phyloP scores from a whole-genome alignment of 768 basidiomycete genomes.

The Xanthoconium purpureum region DNA sequence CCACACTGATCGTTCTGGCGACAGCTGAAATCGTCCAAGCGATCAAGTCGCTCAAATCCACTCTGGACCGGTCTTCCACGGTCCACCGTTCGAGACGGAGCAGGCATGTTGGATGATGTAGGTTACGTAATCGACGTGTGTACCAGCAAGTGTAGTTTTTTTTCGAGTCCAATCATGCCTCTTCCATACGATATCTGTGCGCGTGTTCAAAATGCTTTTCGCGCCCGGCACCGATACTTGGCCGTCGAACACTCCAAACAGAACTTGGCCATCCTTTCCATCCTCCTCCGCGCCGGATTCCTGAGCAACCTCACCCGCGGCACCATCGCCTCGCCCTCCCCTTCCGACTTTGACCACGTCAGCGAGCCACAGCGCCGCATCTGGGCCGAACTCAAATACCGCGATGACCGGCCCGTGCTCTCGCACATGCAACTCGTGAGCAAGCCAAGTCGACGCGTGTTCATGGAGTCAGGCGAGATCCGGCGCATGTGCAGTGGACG shows the following conservation, averaged over 20 bases:
- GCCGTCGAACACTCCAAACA: constrained; percentile 81
- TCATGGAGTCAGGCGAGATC: constrained; percentile 73
- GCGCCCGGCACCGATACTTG: constrained; percentile 75
- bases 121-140: constrained; percentile 14
- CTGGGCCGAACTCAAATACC: constrained; percentile 94
- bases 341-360: constrained; percentile 55
- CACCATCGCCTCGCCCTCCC: constrained; percentile 61
- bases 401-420: constrained; percentile 85
- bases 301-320: constrained; percentile 81
- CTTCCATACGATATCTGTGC: constrained; percentile 86
- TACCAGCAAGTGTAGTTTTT: background rate
- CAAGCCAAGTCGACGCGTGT: constrained; percentile 77
- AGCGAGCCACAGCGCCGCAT: constrained; percentile 71
- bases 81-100: constrained; percentile 60
- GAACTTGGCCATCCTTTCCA: constrained; percentile 87
- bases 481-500: constrained; percentile 77
- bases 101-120: constrained; percentile 46
- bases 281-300: constrained; percentile 90
- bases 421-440: constrained; percentile 76
- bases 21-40: constrained; percentile 76
- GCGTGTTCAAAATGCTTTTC: constrained; percentile 89
- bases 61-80: constrained; percentile 63
- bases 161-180: constrained; percentile 33
- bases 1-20: constrained; percentile 2
- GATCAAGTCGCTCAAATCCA: constrained; percentile 61